Conservation (phyloP, 2,329 filamentous ascomycete genomes). For the Penicillium sp. region DNA sequence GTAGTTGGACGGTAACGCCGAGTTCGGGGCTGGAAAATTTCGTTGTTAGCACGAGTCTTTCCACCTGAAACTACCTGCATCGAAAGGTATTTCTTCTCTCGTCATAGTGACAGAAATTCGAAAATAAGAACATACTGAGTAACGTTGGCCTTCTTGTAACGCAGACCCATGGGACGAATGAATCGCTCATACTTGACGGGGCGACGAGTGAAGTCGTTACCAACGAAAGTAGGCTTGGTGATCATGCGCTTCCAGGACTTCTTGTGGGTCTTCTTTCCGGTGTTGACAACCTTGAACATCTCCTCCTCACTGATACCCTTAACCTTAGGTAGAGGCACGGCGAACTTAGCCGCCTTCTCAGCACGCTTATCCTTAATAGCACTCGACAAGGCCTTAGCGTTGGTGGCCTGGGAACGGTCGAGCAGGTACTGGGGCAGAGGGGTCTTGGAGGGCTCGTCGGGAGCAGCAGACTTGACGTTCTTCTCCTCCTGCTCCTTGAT, state of each 20-base stretch:
- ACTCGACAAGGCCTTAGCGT: slow-evolving; percentile 69
- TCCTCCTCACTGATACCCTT: slow-evolving; percentile 91
- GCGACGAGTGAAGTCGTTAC: slow-evolving; percentile 79
- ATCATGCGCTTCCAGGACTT: slow-evolving; percentile 66
- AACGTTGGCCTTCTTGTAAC: slow-evolving; percentile 74
- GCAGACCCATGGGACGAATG: slow-evolving; percentile 69
- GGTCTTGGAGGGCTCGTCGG: slow-evolving; percentile 68
- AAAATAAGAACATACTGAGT: slow-evolving; percentile 42
- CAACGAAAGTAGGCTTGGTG: slow-evolving; percentile 84
- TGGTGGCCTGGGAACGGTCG: slow-evolving; percentile 67
- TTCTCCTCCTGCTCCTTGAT: slow-evolving; percentile 95
- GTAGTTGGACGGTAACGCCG: slow-evolving; percentile 80
- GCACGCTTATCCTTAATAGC: slow-evolving; percentile 94
- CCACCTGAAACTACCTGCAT: too few relatives aligned
- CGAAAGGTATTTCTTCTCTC: neutral
- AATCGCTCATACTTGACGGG: slow-evolving; percentile 74
- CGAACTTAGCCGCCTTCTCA: slow-evolving; percentile 91
- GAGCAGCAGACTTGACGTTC: slow-evolving; percentile 80
- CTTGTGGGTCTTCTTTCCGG: slow-evolving; percentile 88
- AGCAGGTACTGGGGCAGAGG: slow-evolving; percentile 90
- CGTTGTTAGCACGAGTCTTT: slow-evolving; percentile 10
- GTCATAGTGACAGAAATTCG: neutral
- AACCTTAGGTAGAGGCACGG: slow-evolving; percentile 88
- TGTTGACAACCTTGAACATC: slow-evolving; percentile 96
- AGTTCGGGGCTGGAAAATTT: slow-evolving; percentile 56